These are phyloP conservation scores for Eragrostis nindensis DNA, from an alignment of 176 grass and related monocot species.

Conservation along the genomic window DNA sequence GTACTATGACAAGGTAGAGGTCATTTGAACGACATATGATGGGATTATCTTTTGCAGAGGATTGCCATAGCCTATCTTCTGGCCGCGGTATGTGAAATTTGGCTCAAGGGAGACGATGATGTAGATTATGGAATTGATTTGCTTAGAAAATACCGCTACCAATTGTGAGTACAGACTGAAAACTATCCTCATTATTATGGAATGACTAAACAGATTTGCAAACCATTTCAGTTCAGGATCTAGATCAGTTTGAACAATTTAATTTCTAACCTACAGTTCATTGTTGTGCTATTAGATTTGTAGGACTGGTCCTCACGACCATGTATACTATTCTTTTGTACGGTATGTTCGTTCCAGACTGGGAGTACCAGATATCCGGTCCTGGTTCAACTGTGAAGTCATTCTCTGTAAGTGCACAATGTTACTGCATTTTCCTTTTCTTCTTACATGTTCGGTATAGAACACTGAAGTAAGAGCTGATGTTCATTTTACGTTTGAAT, in stretches of 20 bases:
- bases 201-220: background rate
- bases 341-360: slow-evolving; percentile 70
- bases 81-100: slow-evolving; percentile 84
- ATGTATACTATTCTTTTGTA: slow-evolving; percentile 67
- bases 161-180: slow-evolving; percentile 56
- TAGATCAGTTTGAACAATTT: background rate
- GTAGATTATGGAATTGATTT: slow-evolving; percentile 55
- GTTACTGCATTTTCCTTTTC: background rate
- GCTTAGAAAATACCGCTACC: slow-evolving; percentile 59
- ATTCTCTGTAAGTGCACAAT: slow-evolving; percentile 55
- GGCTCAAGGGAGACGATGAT: slow-evolving; percentile 64
- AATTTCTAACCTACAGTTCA: background rate
- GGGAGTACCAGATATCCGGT: slow-evolving; percentile 60
- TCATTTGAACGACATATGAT: slow-evolving; percentile 13
- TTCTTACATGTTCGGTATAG: slow-evolving; percentile 2
- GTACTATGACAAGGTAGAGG: background rate
- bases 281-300: slow-evolving; percentile 37
- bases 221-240: background rate
- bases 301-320: slow-evolving; percentile 53
- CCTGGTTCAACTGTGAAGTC: slow-evolving; percentile 49
- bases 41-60: slow-evolving; percentile 57
- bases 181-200: background rate
- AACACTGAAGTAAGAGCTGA: background rate
- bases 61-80: slow-evolving; percentile 87
- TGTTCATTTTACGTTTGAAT: background rate